Evolutionary conservation across 352 stramenopile species (phyloP).

Genomic region (Hyaloperonospora arabidopsidis): DNA sequence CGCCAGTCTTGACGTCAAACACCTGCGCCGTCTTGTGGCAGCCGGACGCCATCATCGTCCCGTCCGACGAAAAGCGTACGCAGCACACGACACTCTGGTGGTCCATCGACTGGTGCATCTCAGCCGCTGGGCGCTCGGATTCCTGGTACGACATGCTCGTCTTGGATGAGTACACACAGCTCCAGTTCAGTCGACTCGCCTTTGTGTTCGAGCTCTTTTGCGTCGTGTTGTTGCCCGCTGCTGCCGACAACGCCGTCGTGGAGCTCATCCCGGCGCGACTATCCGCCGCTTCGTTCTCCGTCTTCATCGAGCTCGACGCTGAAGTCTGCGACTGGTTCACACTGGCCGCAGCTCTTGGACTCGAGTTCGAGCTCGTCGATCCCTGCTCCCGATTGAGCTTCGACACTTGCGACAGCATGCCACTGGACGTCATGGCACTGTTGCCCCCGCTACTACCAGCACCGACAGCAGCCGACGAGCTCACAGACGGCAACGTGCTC

Average conservation of each 20-base stretch:
- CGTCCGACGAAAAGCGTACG: slow-evolving; percentile 76
- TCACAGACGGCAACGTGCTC: slow-evolving; percentile 40
- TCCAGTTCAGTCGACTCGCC: slow-evolving; percentile 80
- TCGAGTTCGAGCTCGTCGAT: slow-evolving; percentile 45
- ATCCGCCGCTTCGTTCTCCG: slow-evolving; percentile 17
- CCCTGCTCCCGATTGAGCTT: slow-evolving; percentile 57
- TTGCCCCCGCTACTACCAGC: slow-evolving; percentile 8
- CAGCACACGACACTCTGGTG: slow-evolving; percentile 85
- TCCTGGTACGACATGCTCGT: slow-evolving; percentile 62
- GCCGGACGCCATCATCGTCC: slow-evolving; percentile 78
- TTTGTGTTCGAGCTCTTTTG: slow-evolving; percentile 77
- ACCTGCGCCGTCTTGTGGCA: slow-evolving; percentile 84
- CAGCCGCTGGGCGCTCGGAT: slow-evolving; percentile 66
- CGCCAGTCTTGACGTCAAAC: slow-evolving; percentile 79
- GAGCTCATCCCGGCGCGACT: slow-evolving; percentile 17
- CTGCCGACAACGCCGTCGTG: slow-evolving; percentile 21
- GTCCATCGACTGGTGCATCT: slow-evolving; percentile 86
- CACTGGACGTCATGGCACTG: slow-evolving; percentile 18
- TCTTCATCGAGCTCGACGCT: slow-evolving; percentile 36
- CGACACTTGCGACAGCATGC: slow-evolving; percentile 36
- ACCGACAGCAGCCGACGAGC: neutral
- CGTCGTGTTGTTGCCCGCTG: slow-evolving; percentile 43
- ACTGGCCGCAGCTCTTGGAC: slow-evolving; percentile 29
- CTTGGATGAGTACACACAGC: slow-evolving; percentile 72
- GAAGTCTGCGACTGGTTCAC: slow-evolving; percentile 21